Evolutionary conservation across 2,329 filamentous ascomycete genomes (phyloP), one percentile per base, ranked within the genome.

Genomic region (Fusarium dimerum): DNA sequence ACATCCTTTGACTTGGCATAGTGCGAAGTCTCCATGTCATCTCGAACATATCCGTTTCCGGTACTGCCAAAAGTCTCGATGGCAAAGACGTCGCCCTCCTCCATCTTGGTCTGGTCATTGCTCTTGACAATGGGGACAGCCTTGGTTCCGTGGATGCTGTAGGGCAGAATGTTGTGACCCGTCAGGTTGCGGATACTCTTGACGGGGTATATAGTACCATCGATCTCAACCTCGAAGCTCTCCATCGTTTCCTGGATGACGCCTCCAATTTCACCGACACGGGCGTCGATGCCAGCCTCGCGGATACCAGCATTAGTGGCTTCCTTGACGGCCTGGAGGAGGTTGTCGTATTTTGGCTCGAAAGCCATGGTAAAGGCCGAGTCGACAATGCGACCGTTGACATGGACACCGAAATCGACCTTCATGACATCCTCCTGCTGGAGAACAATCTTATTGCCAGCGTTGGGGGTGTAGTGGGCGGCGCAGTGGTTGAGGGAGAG

Each of bases 61-160:
- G 92, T 97, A 70, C 88, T 94, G 55, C 92, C 93, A 71, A 97
- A 97, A 0, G 92, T 97, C 77, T 97, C 92, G 64, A 97, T 96
- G 59, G 92, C 92, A 71, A 95, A 97, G 16, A 92, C 87, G 68
- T 97, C 92, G 40, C 92, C 92, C 74, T 97, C 93, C 76, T 97
- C 92, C 93, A 97, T 97, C 81, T 96, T 96, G 47, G 91, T 95
- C 70, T 87, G 85, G 67, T 96, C 90, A 56, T 84, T 83, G 56
- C 85, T 87, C 78, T 96, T 96, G 59, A 97, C 91, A 66, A 97
- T 96, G 0, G 92, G 93, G 47, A 97, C 90, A 61, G 89, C 92
- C 80, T 97, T 97, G 65, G 85, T 89, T 52, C 92, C 92, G 75
- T 97, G 92, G 64, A 97, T 97, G 70, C 85, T 86, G 77, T 92